Evolutionary conservation across 2,329 filamentous ascomycete species (phyloP), one percentile per base, ranked within the genome.

Genomic region (Exserohilum rostratum): DNA sequence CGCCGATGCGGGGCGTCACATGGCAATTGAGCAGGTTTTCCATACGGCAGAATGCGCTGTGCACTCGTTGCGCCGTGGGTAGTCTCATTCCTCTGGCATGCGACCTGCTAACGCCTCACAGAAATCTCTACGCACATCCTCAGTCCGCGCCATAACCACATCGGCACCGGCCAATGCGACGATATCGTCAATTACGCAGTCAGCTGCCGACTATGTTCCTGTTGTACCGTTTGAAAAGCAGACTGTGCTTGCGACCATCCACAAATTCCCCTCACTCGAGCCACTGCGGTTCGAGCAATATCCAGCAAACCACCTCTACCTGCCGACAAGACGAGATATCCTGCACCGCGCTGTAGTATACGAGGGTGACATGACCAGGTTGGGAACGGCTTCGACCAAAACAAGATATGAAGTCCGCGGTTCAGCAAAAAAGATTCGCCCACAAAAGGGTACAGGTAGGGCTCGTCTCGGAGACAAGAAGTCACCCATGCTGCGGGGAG

Each of bases 261-360:
- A 96, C 85, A 82, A 83, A 73, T 99, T 98, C 80, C 95, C 95
- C 31, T 85, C 87, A 10, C 87, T 97, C 77, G 92, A 97, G 76
- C 95, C 95, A 20, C 80, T 87, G 44, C 82, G 86, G 46, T 89
- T 96, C 75, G 86, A 90, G 72, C 78, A 85, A 68, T 98, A 93
- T 81, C 87, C 90, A 35, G 81, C 87, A 57, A 89, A 90, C 69
- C 91, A 97, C 76, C 89, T 99, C 39, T 81, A 90, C 71, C 85
- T 98, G 30, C 95, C 95, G 2, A 83, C 96, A 42, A 90, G 95
- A 55, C 88, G 89, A 74, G 95, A 99, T 76, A 87, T 99, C 62
- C 87, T 99, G 49, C 93, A 99, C 79, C 87, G 91, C 61, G 95
- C 95, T 54, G 86, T 99, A 54, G 80, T 96, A 66, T 98, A 89